Evolutionary conservation across 2,329 filamentous ascomycete species (phyloP), one percentile per base, ranked within the genome.

Genomic region (Paraconiothyrium sp.): DNA sequence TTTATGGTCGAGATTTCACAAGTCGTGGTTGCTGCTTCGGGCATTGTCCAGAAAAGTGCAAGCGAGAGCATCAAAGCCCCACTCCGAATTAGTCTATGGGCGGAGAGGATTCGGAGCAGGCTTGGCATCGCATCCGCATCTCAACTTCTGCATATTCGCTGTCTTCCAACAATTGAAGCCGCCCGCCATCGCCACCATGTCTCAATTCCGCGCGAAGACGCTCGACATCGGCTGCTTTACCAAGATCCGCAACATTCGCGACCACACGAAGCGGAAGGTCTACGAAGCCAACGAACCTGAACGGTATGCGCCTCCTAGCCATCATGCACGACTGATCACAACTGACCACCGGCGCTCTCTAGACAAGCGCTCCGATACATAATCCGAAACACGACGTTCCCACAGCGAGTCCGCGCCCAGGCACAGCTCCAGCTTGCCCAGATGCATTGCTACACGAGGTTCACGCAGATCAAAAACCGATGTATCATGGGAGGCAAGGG

Each of bases 261-360:
- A 99, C 81, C 93, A 98, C 83, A 94, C 93, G 58, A 99, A 98
- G 88, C 91, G 95, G 74, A 94, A 96, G 83, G 92, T 93, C 61
- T 97, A 94, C 75, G 91, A 91, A 76, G 85, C 93, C 77, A 84
- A 90, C 76, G 95, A 99, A 83, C 88, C 93, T 4, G 91, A 97
- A 82, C 90, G 94, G 94, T 96, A 84, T 66, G 77, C 67, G 48
- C 57, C 30, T 43, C 62, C 68, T 27, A 30, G n/a, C 39, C 58
- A 41, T 57, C 41, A 8, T 14, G 41, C 39, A 34, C 32, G 4
- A 52, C 39, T 49, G 11, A 54, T 47, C 41, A 50, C 44, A 37
- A 59, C 58, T 68, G 39, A 66, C 54, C 20, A 8, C 24, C 5
- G 43, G 27, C 30, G 5, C 48, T 37, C 7, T 39, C 57, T 65